Base-by-base conservation (phyloP, 371 early-diverging fungal species). In the Amoeboaphelidium protococcarum region DNA sequence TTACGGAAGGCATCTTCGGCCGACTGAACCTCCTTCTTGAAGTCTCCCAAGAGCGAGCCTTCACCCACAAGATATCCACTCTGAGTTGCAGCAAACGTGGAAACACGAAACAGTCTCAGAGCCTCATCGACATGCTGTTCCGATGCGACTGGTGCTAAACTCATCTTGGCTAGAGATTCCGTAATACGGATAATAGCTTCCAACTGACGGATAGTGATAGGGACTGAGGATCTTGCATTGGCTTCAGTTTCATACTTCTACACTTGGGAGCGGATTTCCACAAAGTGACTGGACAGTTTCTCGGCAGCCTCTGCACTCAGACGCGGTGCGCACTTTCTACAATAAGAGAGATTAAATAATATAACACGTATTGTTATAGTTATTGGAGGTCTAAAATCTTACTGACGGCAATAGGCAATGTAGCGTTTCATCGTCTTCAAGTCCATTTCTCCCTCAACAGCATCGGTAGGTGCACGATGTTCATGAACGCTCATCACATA, bases 151-250 rank as follows among this genome's bases (percentile, higher is more conserved):
- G 83, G 77, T 20, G 80, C 74, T n/a, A 98, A 72, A 20, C 80
- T 74, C 73, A 98, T 82, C 58, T 95, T 97, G 48, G 99, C 99
- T 37, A 98, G 63, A 12, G 97, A 73, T 67, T 99, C 99, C n/a
- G 96, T 79, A 44, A 98, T 80, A 60, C 99, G 86, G 44, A 96
- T 79, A 53, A 99, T 88, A 47, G 98, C 97, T 64, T 99, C 99
- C 50, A 99, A 66, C 66, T 99, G 99, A 62, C 82, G 76, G 52
- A 99, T 78, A 3, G 99, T 99, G 55, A 99, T 98, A 2, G 99
- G 99, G 49, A 99, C 90, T 25, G 86, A 71, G 1, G 82, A 78
- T 53, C 84, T 69, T 47, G 71, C 69, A 23, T 72, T 61, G 23
- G 65, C 71, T 51, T 77, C 73, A 50, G 71, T 67, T 60, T 88